These are phyloP conservation scores for Cyclotella atomus DNA, from an alignment of 108 stramenopile species.

Conservation along the genomic window DNA sequence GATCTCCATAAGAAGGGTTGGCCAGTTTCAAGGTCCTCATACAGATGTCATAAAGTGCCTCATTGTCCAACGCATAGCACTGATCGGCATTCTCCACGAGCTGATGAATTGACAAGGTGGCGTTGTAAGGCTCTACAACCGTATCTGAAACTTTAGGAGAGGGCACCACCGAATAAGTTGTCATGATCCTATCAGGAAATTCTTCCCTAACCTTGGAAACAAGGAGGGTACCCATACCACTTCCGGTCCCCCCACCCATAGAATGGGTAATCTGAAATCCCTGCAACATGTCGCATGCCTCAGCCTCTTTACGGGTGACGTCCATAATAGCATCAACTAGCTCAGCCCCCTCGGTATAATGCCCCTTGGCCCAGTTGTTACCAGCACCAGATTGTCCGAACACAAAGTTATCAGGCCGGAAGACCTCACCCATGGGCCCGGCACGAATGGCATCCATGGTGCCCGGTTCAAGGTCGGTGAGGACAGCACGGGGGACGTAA, in stretches of 20 bases:
- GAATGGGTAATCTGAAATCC: constrained; percentile 91
- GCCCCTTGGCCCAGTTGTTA: constrained; percentile 93
- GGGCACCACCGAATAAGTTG: constrained; percentile 85
- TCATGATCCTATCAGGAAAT: constrained; percentile 91
- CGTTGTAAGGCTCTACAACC: constrained; percentile 88
- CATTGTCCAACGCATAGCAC: constrained; percentile 89
- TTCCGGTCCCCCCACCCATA: constrained; percentile 87
- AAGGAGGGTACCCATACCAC: constrained; percentile 87
- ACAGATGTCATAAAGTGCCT: constrained; percentile 91
- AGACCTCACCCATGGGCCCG: constrained; percentile 78
- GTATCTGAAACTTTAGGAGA: constrained; percentile 89
- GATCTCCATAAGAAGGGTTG: constrained; percentile 79
- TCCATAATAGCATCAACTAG: constrained; percentile 84
- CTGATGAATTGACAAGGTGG: constrained; percentile 89
- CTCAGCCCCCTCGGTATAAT: constrained; percentile 91
- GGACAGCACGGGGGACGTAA: constrained; percentile 85
- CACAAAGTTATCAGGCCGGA: constrained; percentile 89
- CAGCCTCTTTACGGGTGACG: constrained; percentile 88
- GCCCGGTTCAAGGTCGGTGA: constrained; percentile 82
- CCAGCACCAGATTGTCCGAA: constrained; percentile 87
- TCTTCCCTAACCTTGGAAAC: constrained; percentile 88
- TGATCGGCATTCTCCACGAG: constrained; percentile 92
- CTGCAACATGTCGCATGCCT: constrained; percentile 84
- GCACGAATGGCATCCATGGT: constrained; percentile 89
- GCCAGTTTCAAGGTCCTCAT: constrained; percentile 82